A percentile compares a stretch with the other conserved stretches of the same genome.
phyloP scores from a whole-genome alignment of 768 basidiomycete genomes.

The Mycena haematopus region DNA sequence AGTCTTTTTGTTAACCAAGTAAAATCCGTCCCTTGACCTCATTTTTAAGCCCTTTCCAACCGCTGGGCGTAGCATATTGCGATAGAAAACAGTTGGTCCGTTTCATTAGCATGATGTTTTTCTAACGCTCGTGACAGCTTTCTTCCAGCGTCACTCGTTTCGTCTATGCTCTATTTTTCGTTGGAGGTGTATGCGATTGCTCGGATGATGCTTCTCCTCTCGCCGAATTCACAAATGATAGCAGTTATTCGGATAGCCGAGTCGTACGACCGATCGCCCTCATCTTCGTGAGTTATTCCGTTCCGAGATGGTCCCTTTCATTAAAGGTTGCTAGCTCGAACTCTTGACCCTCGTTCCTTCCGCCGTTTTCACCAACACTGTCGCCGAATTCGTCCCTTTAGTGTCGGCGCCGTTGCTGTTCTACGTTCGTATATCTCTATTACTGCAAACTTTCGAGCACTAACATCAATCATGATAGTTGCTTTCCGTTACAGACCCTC shows the following conservation, averaged over 20 bases:
- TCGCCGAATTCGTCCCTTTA: slow-evolving; percentile 51
- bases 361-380: slow-evolving; percentile 39
- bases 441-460: background rate
- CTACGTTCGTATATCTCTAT: slow-evolving; percentile 40
- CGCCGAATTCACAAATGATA: slow-evolving; percentile 24
- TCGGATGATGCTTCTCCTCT: slow-evolving; percentile 40
- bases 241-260: slow-evolving; percentile 36
- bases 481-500: slow-evolving; percentile 22
- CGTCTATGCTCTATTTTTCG: slow-evolving; percentile 41
- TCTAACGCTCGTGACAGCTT: slow-evolving; percentile 39
- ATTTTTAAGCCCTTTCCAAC: slow-evolving; percentile 30
- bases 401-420: slow-evolving; percentile 48
- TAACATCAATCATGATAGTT: slow-evolving; percentile 15
- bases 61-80: slow-evolving; percentile 38
- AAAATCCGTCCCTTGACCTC: background rate
- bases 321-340: slow-evolving; percentile 38
- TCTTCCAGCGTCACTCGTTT: slow-evolving; percentile 44
- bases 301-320: background rate
- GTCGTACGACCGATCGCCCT: slow-evolving; percentile 45
- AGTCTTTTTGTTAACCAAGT: slow-evolving; percentile 14
- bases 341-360: slow-evolving; percentile 47
- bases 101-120: background rate
- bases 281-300: slow-evolving; percentile 35
- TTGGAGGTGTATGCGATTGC: slow-evolving; percentile 46
- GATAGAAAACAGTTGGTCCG: slow-evolving; percentile 40